A percentile compares a stretch with the other conserved stretches of the same genome.
phyloP scores from a whole-genome alignment of 192 early-diverging fungal species.

The Rhizophagus clarus region DNA sequence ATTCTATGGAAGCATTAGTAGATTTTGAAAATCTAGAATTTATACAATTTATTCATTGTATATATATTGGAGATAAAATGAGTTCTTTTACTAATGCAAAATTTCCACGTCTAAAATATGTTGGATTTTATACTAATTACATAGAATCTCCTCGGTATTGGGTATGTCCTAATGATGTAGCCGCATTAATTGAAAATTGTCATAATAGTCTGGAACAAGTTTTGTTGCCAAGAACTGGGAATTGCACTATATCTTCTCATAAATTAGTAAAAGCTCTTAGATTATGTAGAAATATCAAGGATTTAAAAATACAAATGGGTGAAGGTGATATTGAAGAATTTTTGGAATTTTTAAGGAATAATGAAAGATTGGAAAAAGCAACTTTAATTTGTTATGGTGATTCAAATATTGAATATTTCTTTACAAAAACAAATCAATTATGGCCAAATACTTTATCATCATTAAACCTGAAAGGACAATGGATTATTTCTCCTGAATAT shows the following conservation, averaged over 20 bases:
- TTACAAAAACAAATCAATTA: neutral
- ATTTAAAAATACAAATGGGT: slow-evolving; percentile 3
- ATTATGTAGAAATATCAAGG: neutral
- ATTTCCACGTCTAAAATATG: neutral
- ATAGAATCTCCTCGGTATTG: slow-evolving; percentile 9
- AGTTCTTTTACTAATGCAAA: neutral
- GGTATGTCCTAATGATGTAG: neutral
- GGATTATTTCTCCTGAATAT: slow-evolving; percentile 6
- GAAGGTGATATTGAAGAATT: neutral
- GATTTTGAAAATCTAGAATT: slow-evolving; percentile 8
- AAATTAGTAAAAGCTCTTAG: slow-evolving; percentile 10
- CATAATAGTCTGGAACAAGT: slow-evolving; percentile 3
- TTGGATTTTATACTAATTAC: neutral
- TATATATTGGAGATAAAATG: slow-evolving; percentile 1
- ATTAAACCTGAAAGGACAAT: slow-evolving; percentile 11
- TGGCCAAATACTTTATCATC: slow-evolving; percentile 11
- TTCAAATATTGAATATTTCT: neutral
- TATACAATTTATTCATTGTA: slow-evolving; percentile 17
- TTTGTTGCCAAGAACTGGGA: neutral
- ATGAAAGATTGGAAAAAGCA: neutral
- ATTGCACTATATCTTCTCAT: neutral
- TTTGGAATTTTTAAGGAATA: slow-evolving; percentile 2
- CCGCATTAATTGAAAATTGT: slow-evolving; percentile 1
- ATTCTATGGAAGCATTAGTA: neutral
- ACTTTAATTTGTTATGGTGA: slow-evolving; percentile 9